phyloP scores from a whole-genome alignment of 768 basidiomycete genomes.

The Solioccasus polychromus region DNA sequence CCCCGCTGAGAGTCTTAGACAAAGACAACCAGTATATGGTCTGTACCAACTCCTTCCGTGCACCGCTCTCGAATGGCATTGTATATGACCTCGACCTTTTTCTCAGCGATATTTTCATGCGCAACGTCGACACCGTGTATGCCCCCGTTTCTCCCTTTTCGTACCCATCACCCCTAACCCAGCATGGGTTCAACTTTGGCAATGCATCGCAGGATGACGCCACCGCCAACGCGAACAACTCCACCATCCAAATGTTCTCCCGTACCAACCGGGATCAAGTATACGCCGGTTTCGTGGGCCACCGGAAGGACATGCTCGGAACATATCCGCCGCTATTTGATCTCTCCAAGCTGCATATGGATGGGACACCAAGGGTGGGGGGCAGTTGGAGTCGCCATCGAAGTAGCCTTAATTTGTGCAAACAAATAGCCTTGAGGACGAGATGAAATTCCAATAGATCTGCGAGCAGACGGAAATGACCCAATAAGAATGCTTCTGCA shows the following conservation, averaged over 20 bases:
- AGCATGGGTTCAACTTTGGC: conserved; percentile 41
- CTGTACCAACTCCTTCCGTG: conserved; percentile 36
- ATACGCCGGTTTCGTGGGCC: conserved; percentile 23
- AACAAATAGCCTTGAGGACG: too few relatives aligned
- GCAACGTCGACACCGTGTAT: conserved; percentile 45
- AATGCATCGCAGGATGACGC: conserved; percentile 18
- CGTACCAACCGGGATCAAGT: conserved; percentile 36
- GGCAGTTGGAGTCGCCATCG: conserved; percentile 15
- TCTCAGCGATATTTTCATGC: conserved; percentile 44
- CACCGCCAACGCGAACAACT: conserved; percentile 18
- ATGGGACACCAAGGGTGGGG: conserved; percentile 23
- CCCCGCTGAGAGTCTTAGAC: conserved; percentile 24
- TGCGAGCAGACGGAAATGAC: too few relatives aligned
- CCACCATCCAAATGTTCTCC: conserved; percentile 42
- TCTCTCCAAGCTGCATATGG: conserved; percentile 13
- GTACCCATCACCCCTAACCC: background rate
- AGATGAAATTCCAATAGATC: too few relatives aligned
- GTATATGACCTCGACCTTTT: conserved; percentile 36
- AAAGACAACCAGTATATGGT: conserved; percentile 36
- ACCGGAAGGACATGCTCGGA: conserved; percentile 14
- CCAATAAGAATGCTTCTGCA: too few relatives aligned
- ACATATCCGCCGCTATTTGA: conserved; percentile 24
- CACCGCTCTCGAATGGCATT: conserved; percentile 24
- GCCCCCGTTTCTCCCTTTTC: conserved; percentile 1
- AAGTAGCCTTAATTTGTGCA: too few relatives aligned